These are phyloP conservation scores for Fusarium sp. DNA, from an alignment of 2,329 filamentous ascomycete genomes.

Conservation along the genomic window DNA sequence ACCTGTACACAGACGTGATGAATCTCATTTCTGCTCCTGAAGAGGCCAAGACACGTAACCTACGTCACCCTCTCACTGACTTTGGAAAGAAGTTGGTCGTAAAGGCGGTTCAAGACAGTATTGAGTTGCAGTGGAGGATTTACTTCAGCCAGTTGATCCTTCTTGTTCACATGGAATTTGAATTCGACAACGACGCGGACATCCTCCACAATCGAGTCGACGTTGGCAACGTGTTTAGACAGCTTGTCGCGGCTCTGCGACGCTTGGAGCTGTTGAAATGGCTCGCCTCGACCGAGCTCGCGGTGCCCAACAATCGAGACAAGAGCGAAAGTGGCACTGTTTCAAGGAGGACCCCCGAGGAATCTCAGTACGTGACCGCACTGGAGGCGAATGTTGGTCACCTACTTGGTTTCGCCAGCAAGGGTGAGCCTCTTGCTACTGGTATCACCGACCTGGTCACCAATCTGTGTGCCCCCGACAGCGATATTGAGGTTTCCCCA, in stretches of 20 bases:
- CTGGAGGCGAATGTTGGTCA: conserved; percentile 71
- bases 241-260: conserved; percentile 76
- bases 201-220: conserved; percentile 70
- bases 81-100: conserved; percentile 82
- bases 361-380: conserved; percentile 64
- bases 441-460: conserved; percentile 75
- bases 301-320: conserved; percentile 59
- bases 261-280: conserved; percentile 80
- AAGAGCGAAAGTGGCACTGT: conserved; percentile 49
- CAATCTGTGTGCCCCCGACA: conserved; percentile 72
- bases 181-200: conserved; percentile 79
- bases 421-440: conserved; percentile 64
- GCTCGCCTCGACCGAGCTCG: conserved; percentile 71
- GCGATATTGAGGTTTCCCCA: conserved; percentile 72
- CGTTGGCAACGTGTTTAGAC: conserved; percentile 76
- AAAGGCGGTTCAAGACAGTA: conserved; percentile 81
- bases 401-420: conserved; percentile 70
- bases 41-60: conserved; percentile 59
- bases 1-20: conserved; percentile 65
- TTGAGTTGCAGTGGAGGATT: conserved; percentile 77
- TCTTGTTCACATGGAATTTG: conserved; percentile 86
- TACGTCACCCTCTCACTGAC: conserved; percentile 70
- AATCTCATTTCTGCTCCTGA: conserved; percentile 59
- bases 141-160: conserved; percentile 86
- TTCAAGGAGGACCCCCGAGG: conserved; percentile 58